These are phyloP conservation scores for Fomitopsis pinicola DNA, from an alignment of 1,284 basidiomycete genomes.

Conservation along the genomic window DNA sequence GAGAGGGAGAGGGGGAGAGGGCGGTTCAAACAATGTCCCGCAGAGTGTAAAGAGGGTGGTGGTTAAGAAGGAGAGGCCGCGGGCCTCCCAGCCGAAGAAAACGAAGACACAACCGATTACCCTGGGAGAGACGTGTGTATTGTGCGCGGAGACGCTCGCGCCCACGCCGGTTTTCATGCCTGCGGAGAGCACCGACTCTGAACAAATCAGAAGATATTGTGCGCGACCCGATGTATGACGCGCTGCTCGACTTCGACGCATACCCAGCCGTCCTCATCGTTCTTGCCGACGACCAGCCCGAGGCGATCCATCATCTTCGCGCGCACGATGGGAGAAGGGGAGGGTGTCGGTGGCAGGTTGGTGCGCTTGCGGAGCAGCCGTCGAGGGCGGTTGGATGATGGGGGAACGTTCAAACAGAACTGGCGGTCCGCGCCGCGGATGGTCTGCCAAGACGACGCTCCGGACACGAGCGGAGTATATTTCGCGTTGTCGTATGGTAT, in stretches of 20 bases:
- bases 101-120: not conserved
- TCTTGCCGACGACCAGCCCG: slow-evolving; percentile 16
- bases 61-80: not conserved
- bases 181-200: not conserved
- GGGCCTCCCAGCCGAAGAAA: not conserved
- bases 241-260: slow-evolving; percentile 37
- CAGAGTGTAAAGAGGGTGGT: not conserved
- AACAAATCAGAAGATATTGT: not conserved
- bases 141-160: not conserved
- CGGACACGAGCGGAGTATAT: slow-evolving; percentile 3
- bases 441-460: slow-evolving; percentile 16
- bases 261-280: slow-evolving; percentile 33
- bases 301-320: slow-evolving; percentile 26
- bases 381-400: slow-evolving; percentile 8
- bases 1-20: not conserved
- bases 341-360: not conserved
- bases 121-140: not conserved
- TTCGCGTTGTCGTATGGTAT: slow-evolving; percentile 8
- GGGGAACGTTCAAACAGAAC: slow-evolving; percentile 19
- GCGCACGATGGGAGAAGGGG: slow-evolving; percentile 7
- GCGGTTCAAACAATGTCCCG: not conserved
- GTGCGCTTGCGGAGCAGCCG: slow-evolving; percentile 20
- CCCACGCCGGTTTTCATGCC: not conserved
- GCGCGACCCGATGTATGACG: slow-evolving; percentile 27
- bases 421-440: slow-evolving; percentile 16